Evolutionary conservation across 1,139 yeast species (phyloP).

Genomic region (Suhomyces maxii): DNA sequence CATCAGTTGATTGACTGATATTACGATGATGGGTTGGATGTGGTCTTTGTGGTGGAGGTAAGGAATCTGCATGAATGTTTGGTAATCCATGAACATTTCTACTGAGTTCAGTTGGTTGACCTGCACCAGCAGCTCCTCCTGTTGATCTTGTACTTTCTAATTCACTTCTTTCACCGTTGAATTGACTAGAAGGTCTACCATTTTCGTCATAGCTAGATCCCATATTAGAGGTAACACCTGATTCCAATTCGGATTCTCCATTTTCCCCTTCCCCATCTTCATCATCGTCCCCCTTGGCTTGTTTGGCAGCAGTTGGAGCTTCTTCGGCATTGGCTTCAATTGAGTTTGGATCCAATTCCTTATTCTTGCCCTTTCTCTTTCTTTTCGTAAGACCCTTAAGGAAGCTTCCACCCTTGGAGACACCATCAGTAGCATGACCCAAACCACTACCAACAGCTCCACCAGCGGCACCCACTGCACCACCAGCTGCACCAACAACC

Average conservation of each 20-base stretch:
- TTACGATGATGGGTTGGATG: slow-evolving; percentile 28
- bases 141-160: slow-evolving; percentile 25
- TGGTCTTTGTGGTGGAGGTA: slow-evolving; percentile 44
- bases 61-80: slow-evolving; percentile 34
- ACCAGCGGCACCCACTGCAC: slow-evolving; percentile 39
- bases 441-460: slow-evolving; percentile 31
- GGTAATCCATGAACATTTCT: slow-evolving; percentile 29
- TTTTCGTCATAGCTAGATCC: not conserved
- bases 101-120: not conserved
- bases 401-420: slow-evolving; percentile 47
- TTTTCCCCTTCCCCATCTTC: slow-evolving; percentile 1
- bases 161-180: slow-evolving; percentile 17
- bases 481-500: slow-evolving; percentile 45
- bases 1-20: slow-evolving; percentile 29
- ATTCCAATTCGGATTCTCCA: slow-evolving; percentile 3
- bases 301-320: slow-evolving; percentile 11
- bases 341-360: slow-evolving; percentile 11
- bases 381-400: slow-evolving; percentile 35
- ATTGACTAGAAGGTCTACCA: slow-evolving; percentile 4
- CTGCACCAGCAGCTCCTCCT: slow-evolving; percentile 1
- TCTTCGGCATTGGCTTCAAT: slow-evolving; percentile 12
- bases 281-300: slow-evolving; percentile 9
- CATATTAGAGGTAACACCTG: slow-evolving; percentile 1
- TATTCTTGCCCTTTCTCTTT: slow-evolving; percentile 21
- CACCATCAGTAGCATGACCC: slow-evolving; percentile 44